Conservation (phyloP, 2,329 filamentous ascomycete species). For the Alternaria atra region DNA sequence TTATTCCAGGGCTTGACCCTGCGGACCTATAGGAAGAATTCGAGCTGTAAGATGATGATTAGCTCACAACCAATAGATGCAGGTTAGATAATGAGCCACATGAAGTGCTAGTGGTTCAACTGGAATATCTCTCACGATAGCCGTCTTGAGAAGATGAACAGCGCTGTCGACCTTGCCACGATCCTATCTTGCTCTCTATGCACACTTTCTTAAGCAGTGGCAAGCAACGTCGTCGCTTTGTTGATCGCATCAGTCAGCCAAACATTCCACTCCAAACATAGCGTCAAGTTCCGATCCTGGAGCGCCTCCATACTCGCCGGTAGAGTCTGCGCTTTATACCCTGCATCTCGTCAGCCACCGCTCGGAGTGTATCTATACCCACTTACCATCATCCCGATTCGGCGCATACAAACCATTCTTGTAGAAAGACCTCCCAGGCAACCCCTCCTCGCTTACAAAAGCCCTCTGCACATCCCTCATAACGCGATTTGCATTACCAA, state of each 20-base stretch:
- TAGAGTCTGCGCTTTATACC: conserved; percentile 15
- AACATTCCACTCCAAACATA: conserved; percentile 12
- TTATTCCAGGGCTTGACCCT: too few relatives aligned
- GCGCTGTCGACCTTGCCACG: rapidly evolving
- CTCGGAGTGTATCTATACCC: too few relatives aligned
- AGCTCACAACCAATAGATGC: too few relatives aligned
- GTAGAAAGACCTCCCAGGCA: conserved; percentile 16
- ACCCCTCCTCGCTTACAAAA: conserved; percentile 14
- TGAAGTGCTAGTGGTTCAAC: neutral
- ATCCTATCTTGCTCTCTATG: neutral
- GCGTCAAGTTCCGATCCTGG: conserved; percentile 11
- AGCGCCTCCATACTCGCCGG: conserved; percentile 14
- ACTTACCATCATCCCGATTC: conserved; percentile 16
- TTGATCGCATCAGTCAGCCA: neutral
- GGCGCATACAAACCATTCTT: conserved; percentile 19
- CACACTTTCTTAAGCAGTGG: neutral
- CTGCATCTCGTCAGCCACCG: neutral
- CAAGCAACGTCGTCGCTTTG: neutral
- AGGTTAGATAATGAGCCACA: too few relatives aligned
- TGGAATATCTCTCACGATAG: neutral
- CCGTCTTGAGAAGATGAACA: too few relatives aligned
- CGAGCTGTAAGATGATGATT: too few relatives aligned
- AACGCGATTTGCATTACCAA: conserved; percentile 2
- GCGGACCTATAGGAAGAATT: too few relatives aligned
- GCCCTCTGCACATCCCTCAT: conserved; percentile 12